phyloP scores from a whole-genome alignment of 1,284 basidiomycete species.

The Gomphus sp. region DNA sequence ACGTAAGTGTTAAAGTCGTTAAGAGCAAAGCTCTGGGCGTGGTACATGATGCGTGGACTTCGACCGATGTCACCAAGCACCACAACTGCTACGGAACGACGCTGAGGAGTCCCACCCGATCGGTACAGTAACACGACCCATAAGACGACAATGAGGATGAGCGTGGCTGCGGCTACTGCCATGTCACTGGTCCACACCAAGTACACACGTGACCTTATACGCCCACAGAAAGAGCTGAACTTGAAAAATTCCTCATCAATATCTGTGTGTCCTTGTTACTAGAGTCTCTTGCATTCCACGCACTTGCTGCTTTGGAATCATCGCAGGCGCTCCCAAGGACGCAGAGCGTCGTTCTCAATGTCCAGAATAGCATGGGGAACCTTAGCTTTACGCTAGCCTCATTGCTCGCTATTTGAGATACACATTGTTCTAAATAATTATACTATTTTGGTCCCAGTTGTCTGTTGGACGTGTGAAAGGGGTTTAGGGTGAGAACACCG shows the following conservation, averaged over 20 bases:
- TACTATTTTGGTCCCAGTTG: neutral
- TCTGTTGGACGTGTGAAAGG: neutral
- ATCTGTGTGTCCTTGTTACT: slow-evolving; percentile 7
- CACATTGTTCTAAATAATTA: neutral
- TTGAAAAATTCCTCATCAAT: neutral
- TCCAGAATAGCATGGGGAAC: slow-evolving; percentile 3
- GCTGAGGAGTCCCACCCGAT: slow-evolving; percentile 16
- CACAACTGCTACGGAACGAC: slow-evolving; percentile 73
- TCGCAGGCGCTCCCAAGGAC: slow-evolving; percentile 8
- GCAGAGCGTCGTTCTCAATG: slow-evolving; percentile 6
- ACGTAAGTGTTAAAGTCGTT: slow-evolving; percentile 75
- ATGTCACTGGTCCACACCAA: neutral
- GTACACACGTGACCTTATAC: neutral
- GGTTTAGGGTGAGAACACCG: neutral
- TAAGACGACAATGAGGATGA: neutral
- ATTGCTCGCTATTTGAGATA: slow-evolving; percentile 8
- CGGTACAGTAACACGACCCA: neutral
- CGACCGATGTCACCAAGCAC: slow-evolving; percentile 95
- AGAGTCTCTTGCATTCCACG: slow-evolving; percentile 8
- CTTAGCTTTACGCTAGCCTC: neutral
- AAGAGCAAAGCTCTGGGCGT: slow-evolving; percentile 85
- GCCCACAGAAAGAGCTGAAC: neutral
- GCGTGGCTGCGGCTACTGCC: neutral
- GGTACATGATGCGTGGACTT: slow-evolving; percentile 98
- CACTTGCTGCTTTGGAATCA: neutral